Evolutionary conservation across 805 yeast genomes (phyloP).

Genomic region (Candida stauntonica): DNA sequence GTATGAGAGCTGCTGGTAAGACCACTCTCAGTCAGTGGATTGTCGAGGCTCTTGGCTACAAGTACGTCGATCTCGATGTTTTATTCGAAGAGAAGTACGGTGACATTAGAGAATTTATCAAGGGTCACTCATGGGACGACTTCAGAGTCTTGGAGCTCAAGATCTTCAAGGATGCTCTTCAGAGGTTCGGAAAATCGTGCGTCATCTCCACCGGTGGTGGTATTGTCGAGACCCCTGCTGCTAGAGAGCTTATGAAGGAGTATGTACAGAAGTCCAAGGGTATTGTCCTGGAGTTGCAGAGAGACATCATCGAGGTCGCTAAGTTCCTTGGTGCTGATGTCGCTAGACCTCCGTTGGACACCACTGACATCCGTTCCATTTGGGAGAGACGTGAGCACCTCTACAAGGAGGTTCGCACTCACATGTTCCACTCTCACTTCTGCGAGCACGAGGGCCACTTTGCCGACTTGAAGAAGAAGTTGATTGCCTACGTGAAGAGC

Average conservation of each 20-base stretch:
- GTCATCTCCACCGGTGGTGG: conserved; percentile 97
- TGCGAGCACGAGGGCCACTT: conserved; percentile 55
- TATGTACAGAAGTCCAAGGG: conserved; percentile 47
- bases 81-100: conserved; percentile 52
- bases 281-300: conserved; percentile 83
- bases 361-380: conserved; percentile 73
- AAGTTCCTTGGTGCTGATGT: conserved; percentile 71
- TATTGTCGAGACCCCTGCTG: conserved; percentile 69
- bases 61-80: conserved; percentile 71
- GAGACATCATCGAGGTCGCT: conserved; percentile 78
- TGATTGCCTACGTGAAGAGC: conserved; percentile 62
- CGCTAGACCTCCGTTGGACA: conserved; percentile 76
- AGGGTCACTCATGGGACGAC: conserved; percentile 76
- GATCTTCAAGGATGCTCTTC: conserved; percentile 48
- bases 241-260: conserved; percentile 58
- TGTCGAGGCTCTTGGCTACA: conserved; percentile 62
- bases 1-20: conserved; percentile 98
- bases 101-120: conserved; percentile 58
- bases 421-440: conserved; percentile 71
- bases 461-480: conserved; percentile 50
- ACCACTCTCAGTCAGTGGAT: conserved; percentile 80
- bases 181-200: conserved; percentile 36
- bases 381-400: conserved; percentile 78
- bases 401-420: conserved; percentile 79
- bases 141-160: conserved; percentile 68